Evolutionary conservation across 331 rosid species (phyloP), one percentile per base, ranked within the genome.

Genomic region (Prunus yedoensis): DNA sequence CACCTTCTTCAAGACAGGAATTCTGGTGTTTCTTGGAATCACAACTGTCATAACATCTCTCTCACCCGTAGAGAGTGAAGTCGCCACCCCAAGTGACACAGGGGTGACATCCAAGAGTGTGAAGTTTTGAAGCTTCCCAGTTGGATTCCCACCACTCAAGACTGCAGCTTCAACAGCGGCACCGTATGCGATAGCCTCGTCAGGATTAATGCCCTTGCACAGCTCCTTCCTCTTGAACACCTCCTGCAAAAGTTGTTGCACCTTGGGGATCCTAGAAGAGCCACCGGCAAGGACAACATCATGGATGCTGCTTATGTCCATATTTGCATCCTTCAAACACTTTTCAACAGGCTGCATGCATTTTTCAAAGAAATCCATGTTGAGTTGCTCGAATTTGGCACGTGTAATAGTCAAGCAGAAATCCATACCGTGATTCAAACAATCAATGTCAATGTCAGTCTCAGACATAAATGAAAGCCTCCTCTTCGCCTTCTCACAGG

Each of bases 151-250:
- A 18, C 88, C 90, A 3, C 85, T 88, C 84, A 88, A 83, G 1
- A 88, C 78, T 14, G 90, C 84, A 38, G 43, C 43, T 38, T 38
- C 9, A 14, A 84, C 88, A n/a, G 88, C 87, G 0, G 92, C 88
- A 43, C 90, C 86, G 14, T 88, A 88, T 0, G 92, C 90, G 3
- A 86, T 85, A 0, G 88, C 92, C 50, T 88, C 89, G 7, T 88
- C 89, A 0, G 87, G 92, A 77, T 88, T 84, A 28, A 88, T 86
- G 75, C 90, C 78, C 75, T 82, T 86, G 18, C 92, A 83, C 14
- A 82, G 71, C 11, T 88, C 92, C 67, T 88, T 88, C 13, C 88
- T 87, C 15, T 71, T 38, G 43, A 38, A 38, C 9, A 38, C 43
- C 2, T 38, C 43, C 43, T 38, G 43, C 43, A 38, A 38, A 5